Base-by-base conservation (phyloP, 805 yeast species). In the Hanseniaspora pseudoguilliermondii region DNA sequence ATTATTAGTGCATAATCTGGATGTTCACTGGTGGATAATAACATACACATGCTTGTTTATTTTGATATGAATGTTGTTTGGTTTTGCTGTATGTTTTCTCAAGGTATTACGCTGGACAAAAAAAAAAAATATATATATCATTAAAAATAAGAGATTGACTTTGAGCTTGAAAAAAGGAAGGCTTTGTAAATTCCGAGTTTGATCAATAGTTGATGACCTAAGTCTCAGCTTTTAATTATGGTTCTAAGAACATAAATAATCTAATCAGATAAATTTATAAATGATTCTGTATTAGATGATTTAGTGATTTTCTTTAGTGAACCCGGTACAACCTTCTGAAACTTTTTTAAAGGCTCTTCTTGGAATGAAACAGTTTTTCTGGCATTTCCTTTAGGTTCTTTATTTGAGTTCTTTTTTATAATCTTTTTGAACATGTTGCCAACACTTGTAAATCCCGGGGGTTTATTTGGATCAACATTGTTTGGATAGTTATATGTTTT, bases 1-100 rank as follows among this genome's bases (percentile, higher is more conserved):
- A 88, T 65, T 2, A 91, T 77, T 41, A 91, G 72, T 0, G 95
- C 86, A 61, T 81, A 91, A 21, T 84, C 79, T 0, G 85, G 83
- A 64, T 86, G 90, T 1, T 72, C 75, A 15, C 80, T 77, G 2
- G 95, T 76, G 0, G 85, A 77, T 38, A 88, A 63, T 20, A 87
- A 66, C 35, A 89, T 85, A 69, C 97, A 90, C 97, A 90, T 89
- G 16, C 16, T 23, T 36, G 3, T 32, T 11, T 32, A 32, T 11
- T 32, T 11, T 32, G 7, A 29, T 13, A 35, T 35, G 4, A 46
- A 11, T 23, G 9, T 25, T 46, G n/a, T 3, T n/a, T 34, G 16
- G 32, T 18, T 20, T 47, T 46, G 34, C 5, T 18, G 20, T 32
- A 18, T 27, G n/a, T 39, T 39, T 20, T 18, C 11, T 20, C 6